phyloP scores from a whole-genome alignment of 768 basidiomycete genomes.

The Tylopilus subfusipes region DNA sequence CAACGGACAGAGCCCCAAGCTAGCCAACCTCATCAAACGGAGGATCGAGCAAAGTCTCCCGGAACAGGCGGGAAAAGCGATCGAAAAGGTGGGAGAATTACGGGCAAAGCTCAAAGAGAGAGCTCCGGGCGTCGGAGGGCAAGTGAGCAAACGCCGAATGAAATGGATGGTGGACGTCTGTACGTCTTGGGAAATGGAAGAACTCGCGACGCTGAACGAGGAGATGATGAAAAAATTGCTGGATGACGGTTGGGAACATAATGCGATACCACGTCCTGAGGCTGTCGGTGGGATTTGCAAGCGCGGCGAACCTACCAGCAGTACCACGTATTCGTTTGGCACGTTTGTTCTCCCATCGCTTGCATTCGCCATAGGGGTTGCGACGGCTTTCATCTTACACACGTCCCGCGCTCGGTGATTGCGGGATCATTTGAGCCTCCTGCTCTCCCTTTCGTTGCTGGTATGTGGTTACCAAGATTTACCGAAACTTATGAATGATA shows the following conservation, averaged over 20 bases:
- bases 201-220: constrained; percentile 70
- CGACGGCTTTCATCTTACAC: constrained; percentile 34
- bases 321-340: constrained; percentile 5
- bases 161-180: constrained; percentile 88
- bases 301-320: constrained; percentile 2
- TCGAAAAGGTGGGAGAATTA: constrained; percentile 74
- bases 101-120: constrained; percentile 69
- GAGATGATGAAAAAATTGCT: constrained; percentile 60
- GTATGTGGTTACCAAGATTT: constrained; percentile 6
- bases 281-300: constrained; percentile 36
- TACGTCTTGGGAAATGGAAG: constrained; percentile 80
- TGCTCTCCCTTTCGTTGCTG: not conserved
- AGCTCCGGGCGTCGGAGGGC: constrained; percentile 81
- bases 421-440: not conserved
- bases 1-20: constrained; percentile 86
- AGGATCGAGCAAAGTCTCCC: constrained; percentile 68
- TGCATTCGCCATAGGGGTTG: constrained; percentile 44
- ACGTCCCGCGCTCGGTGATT: constrained; percentile 32
- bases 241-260: constrained; percentile 83
- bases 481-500: not conserved
- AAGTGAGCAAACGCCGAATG: constrained; percentile 78
- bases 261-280: constrained; percentile 42
- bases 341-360: constrained; percentile 29
- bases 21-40: constrained; percentile 79
- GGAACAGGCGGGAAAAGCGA: constrained; percentile 68